Evolutionary conservation across 75 land plant species (phyloP).

Genomic region (Sequoia sempervirens): DNA sequence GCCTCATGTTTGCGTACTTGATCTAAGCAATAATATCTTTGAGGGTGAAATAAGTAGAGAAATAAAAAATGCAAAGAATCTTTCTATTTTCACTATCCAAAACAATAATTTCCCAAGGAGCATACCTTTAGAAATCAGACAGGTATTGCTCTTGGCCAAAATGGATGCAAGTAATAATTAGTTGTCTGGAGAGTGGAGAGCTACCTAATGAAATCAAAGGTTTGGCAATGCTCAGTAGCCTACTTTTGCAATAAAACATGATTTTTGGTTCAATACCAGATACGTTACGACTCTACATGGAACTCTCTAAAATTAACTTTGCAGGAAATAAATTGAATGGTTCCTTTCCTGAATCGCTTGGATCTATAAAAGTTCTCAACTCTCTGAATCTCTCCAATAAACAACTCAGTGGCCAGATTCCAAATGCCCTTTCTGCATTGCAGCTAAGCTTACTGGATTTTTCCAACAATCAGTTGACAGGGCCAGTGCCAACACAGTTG

Average conservation of each 20-base stretch:
- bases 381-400: constrained; percentile 61
- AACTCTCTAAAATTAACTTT: constrained; percentile 39
- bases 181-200: constrained; percentile 46
- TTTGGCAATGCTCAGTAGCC: constrained; percentile 25
- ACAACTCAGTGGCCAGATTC: constrained; percentile 61
- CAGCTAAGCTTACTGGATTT: constrained; percentile 53
- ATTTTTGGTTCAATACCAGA: constrained; percentile 57
- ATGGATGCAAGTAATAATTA: constrained; percentile 38
- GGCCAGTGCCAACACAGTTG: constrained; percentile 53
- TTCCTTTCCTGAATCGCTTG: constrained; percentile 53
- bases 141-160: constrained; percentile 19
- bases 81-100: constrained; percentile 21
- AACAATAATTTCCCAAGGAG: constrained; percentile 47
- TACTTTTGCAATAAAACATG: constrained; percentile 38
- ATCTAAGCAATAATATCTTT: constrained; percentile 49
- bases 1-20: constrained; percentile 54
- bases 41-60: constrained; percentile 48
- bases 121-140: constrained; percentile 49
- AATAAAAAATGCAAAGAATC: constrained; percentile 33
- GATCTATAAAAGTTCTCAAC: constrained; percentile 38
- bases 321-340: constrained; percentile 51
- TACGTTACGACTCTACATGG: constrained; percentile 27
- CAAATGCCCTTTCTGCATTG: constrained; percentile 41
- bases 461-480: constrained; percentile 61
- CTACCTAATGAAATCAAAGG: constrained; percentile 49